Conservation (phyloP, 225 moss, liverwort and hornwort genomes). For the Pleurozium schreberi region DNA sequence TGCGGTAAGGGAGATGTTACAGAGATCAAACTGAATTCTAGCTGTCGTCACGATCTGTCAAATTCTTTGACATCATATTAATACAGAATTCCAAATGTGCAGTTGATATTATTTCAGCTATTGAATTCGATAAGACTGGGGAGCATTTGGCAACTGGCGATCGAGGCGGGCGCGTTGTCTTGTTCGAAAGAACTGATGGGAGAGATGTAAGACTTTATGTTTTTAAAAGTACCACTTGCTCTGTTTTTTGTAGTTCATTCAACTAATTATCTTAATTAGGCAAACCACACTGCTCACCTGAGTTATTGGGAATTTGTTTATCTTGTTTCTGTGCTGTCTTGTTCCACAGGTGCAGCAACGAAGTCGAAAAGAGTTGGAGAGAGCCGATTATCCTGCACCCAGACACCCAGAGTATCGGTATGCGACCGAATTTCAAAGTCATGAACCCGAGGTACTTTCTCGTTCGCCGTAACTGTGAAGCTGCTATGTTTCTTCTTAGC, state of each 20-base stretch:
- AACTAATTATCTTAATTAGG: background rate
- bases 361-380: slow-evolving; percentile 87
- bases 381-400: slow-evolving; percentile 67
- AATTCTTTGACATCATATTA: background rate
- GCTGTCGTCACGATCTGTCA: background rate
- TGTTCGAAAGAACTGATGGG: slow-evolving; percentile 94
- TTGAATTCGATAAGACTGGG: slow-evolving; percentile 92
- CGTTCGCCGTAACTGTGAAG: background rate
- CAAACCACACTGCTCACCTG: background rate
- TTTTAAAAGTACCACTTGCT: background rate
- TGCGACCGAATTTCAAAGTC: slow-evolving; percentile 97
- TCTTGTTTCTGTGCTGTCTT: background rate
- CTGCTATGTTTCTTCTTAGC: background rate
- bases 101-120: slow-evolving; percentile 98
- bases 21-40: background rate
- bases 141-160: slow-evolving; percentile 98
- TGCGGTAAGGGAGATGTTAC: background rate
- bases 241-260: background rate
- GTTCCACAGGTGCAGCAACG: slow-evolving; percentile 41
- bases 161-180: slow-evolving; percentile 86
- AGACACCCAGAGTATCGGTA: slow-evolving; percentile 98
- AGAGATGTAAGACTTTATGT: slow-evolving; percentile 62
- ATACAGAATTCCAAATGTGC: slow-evolving; percentile 21
- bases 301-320: background rate
- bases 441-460: slow-evolving; percentile 76